Evolutionary conservation across 2,329 filamentous ascomycete genomes (phyloP).

Genomic region (Epichloe gansuensis): DNA sequence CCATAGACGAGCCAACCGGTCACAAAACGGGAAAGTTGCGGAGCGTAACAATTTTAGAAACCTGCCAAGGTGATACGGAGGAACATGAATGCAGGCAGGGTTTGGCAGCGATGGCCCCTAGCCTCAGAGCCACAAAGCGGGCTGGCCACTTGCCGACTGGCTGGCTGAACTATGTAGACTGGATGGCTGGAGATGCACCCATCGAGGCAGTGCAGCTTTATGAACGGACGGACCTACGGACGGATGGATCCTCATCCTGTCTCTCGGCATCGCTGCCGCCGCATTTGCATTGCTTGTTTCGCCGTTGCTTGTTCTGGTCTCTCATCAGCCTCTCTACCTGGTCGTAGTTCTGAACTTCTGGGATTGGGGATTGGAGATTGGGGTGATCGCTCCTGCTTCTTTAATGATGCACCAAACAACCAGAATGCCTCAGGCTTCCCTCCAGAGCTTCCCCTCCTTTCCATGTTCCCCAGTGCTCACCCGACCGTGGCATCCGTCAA

Average conservation of each 20-base stretch:
- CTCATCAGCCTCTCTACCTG: too few species aligned
- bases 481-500: too few species aligned
- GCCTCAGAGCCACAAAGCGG: neutral
- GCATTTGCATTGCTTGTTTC: neutral
- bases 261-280: conserved; percentile 1
- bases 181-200: neutral
- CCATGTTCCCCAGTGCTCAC: too few species aligned
- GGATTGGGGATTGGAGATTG: too few species aligned
- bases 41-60: neutral
- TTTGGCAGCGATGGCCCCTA: neutral
- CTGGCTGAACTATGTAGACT: too few species aligned
- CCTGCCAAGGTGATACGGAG: neutral
- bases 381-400: neutral
- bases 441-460: neutral
- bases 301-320: neutral
- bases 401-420: neutral
- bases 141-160: conserved; percentile 2
- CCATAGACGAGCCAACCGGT: too few species aligned
- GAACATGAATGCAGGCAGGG: neutral
- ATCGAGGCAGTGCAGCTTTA: too few species aligned
- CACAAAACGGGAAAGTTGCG: too few species aligned
- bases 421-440: neutral
- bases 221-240: too few species aligned
- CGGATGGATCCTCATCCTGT: neutral
- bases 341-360: too few species aligned